phyloP scores from a whole-genome alignment of 371 early-diverging fungal genomes.

The Lichtheimia corymbifera region DNA sequence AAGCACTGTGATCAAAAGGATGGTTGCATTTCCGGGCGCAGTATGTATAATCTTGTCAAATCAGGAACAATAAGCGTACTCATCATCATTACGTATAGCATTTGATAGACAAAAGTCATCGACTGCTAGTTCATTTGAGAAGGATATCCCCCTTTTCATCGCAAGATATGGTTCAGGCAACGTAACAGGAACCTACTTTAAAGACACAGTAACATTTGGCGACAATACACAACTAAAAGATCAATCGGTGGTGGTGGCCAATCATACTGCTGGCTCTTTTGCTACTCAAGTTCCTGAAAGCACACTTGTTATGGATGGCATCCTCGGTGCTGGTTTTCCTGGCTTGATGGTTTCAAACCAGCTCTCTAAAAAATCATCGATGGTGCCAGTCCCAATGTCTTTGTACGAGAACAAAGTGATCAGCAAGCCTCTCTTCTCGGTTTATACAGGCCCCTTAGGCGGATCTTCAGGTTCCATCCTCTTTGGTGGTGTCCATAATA shows the following conservation, averaged over 20 bases:
- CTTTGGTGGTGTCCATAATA: slow-evolving; percentile 28
- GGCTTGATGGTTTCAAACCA: neutral
- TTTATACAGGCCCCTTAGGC: neutral
- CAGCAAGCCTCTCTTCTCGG: slow-evolving; percentile 10
- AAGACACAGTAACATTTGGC: slow-evolving; percentile 6
- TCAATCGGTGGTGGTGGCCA: slow-evolving; percentile 4
- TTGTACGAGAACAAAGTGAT: slow-evolving; percentile 6
- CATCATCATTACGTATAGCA: too few species aligned
- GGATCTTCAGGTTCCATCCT: slow-evolving; percentile 32
- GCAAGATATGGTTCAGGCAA: slow-evolving; percentile 9
- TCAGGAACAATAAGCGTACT: neutral
- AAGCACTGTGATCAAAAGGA: neutral
- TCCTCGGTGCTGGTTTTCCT: slow-evolving; percentile 18
- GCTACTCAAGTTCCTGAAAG: neutral
- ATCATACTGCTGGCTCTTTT: slow-evolving; percentile 2
- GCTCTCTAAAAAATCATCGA: too few species aligned
- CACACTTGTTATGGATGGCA: slow-evolving; percentile 13
- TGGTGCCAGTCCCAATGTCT: slow-evolving; percentile 15
- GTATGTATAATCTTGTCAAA: neutral
- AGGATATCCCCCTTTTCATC: neutral
- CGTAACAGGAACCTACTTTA: slow-evolving; percentile 11
- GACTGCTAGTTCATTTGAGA: neutral
- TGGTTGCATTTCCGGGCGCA: slow-evolving; percentile 6
- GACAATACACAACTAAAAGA: neutral
- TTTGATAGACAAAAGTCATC: slow-evolving; percentile 2